Evolutionary conservation across 108 stramenopile species (phyloP).

Genomic region (Cyclotella distinguenda): DNA sequence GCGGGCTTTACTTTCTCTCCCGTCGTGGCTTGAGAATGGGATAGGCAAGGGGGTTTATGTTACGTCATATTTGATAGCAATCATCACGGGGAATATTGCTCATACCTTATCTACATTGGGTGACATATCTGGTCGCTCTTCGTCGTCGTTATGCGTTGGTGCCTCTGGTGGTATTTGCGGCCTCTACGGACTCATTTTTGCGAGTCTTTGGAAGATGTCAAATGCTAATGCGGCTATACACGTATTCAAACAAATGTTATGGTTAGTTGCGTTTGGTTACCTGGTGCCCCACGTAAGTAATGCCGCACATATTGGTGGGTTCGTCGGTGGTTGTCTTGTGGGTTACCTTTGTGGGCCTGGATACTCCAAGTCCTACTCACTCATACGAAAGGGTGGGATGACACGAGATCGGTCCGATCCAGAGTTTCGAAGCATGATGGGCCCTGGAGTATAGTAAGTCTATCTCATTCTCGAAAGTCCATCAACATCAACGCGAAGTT

Average conservation of each 20-base stretch:
- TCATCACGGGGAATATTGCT: slow-evolving; percentile 66
- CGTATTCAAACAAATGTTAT: slow-evolving; percentile 59
- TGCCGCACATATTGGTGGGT: slow-evolving; percentile 73
- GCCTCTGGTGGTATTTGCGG: slow-evolving; percentile 80
- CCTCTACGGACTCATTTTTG: slow-evolving; percentile 71
- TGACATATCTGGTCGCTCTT: slow-evolving; percentile 29
- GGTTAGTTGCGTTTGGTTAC: slow-evolving; percentile 53
- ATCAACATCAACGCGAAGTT: background rate
- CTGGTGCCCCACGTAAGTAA: slow-evolving; percentile 61
- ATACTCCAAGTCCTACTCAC: slow-evolving; percentile 56
- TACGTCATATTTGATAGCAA: slow-evolving; percentile 60
- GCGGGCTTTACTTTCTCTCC: slow-evolving; percentile 48
- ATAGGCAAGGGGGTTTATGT: slow-evolving; percentile 59
- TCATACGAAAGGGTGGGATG: slow-evolving; percentile 33
- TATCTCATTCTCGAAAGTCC: background rate
- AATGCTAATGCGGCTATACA: slow-evolving; percentile 40
- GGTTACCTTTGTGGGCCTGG: slow-evolving; percentile 68
- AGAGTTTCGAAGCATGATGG: slow-evolving; percentile 69
- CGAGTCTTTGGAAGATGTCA: slow-evolving; percentile 61
- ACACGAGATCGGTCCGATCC: slow-evolving; percentile 49
- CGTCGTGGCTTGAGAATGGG: slow-evolving; percentile 66
- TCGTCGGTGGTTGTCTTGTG: slow-evolving; percentile 61
- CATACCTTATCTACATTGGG: slow-evolving; percentile 39
- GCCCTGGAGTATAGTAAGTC: slow-evolving; percentile 52
- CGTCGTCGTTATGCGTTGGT: slow-evolving; percentile 53